Evolutionary conservation across 352 stramenopile species (phyloP), one percentile per base, ranked within the genome.

Genomic region (Phytophthora litchii): DNA sequence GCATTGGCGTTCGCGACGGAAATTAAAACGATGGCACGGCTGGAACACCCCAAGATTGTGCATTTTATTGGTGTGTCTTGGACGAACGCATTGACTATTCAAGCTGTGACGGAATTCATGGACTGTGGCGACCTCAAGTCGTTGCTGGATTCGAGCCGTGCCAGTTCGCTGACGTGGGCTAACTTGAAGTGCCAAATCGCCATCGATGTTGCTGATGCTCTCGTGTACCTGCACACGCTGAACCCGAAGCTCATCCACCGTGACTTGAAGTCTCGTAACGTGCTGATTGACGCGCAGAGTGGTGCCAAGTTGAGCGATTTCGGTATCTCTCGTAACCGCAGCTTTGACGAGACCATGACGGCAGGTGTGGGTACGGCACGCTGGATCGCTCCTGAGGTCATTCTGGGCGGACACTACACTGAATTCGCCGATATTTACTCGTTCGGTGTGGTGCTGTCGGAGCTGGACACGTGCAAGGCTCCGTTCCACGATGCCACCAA

Each of bases 241-340:
- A 83, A 84, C 53, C 72, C 78, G 19, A 86, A 86, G 59, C 55
- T 88, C 3, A 86, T 87, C 27, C 76, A 89, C 50, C 77, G 81
- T 32, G 78, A 91, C 49, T 65, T 91, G 23, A 88, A 87, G 64
- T 87, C 79, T 20, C 76, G 78, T 21, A 91, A 89, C 52, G 67
- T 91, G 17, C 56, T 89, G 25, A 81, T 91, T 17, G 78, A 89
- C 45, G 63, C 75, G 8, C 62, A 83, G 46, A 76, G 51, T 8
- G 70, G 76, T 0, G 78, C 80, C 13, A 91, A 91, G 63, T 50
- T 91, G 21, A 88, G 75, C 36, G 79, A 90, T 46, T 91, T 91
- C 43, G 76, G 76, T 54, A 86, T 88, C 51, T 88, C 76, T 23
- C 75, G 79, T 11, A 80, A 88, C 40, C 70, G 73, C 25, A 80